phyloP scores from a whole-genome alignment of 805 yeast genomes.

The Candida verbasci region DNA sequence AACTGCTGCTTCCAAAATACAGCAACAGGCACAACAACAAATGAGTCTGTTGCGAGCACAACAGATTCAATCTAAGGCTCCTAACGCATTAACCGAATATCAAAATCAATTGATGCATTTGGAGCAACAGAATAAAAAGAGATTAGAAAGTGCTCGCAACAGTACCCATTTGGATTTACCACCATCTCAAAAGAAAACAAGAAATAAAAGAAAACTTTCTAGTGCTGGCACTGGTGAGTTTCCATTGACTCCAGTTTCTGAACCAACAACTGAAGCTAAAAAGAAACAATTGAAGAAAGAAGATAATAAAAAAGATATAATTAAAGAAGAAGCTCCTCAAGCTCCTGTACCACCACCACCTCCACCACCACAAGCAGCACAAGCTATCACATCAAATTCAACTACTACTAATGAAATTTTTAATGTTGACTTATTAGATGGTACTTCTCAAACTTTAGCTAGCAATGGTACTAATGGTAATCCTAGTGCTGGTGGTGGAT shows the following conservation, averaged over 20 bases:
- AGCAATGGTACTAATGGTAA: no score
- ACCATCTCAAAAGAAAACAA: constrained; percentile 31
- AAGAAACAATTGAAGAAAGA: constrained; percentile 16
- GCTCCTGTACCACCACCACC: constrained; percentile 1
- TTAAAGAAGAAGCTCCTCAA: constrained; percentile 25
- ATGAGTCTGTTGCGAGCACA: constrained; percentile 49
- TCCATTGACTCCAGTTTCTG: constrained; percentile 41
- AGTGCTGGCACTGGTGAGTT: constrained; percentile 18
- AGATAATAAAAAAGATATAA: constrained; percentile 20
- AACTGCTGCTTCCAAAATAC: no score
- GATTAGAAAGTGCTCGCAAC: constrained; percentile 51
- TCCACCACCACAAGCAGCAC: constrained; percentile 4
- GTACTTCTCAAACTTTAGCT: no score
- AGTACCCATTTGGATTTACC: no score
- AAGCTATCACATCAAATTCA: no score
- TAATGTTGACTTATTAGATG: constrained; percentile 30
- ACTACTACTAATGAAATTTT: constrained; percentile 26
- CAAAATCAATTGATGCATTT: constrained; percentile 73
- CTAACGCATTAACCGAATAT: constrained; percentile 71
- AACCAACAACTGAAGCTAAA: constrained; percentile 28
- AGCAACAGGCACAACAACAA: constrained; percentile 46
- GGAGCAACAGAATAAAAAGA: constrained; percentile 71
- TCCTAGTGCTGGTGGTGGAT: no score
- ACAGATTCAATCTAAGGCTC: constrained; percentile 26
- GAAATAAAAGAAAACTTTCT: constrained; percentile 25